Evolutionary conservation across 2,329 filamentous ascomycete genomes (phyloP).

Genomic region (Colletotrichum eleusines): DNA sequence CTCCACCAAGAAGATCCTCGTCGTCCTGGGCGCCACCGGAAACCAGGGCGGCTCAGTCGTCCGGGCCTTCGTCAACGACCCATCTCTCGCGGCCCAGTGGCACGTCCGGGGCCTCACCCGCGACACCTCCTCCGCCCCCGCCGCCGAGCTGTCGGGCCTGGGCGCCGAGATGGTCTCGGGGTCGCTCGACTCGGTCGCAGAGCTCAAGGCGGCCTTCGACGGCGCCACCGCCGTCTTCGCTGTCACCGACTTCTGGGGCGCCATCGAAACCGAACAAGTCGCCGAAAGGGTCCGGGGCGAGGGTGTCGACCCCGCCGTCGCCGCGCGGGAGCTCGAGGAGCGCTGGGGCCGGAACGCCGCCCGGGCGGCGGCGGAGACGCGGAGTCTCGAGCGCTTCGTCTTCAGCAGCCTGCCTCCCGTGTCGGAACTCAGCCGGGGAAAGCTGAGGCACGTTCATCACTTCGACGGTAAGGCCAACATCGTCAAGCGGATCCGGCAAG

Average conservation of each 20-base stretch:
- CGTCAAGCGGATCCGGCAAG: slow-evolving; percentile 2
- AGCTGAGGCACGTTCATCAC: slow-evolving; percentile 18
- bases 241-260: slow-evolving; percentile 68
- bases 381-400: slow-evolving; percentile 20
- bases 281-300: slow-evolving; percentile 41
- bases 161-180: slow-evolving; percentile 59
- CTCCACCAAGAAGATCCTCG: slow-evolving; percentile 14
- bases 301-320: slow-evolving; percentile 43
- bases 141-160: slow-evolving; percentile 53
- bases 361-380: slow-evolving; percentile 59
- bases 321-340: slow-evolving; percentile 61
- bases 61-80: slow-evolving; percentile 3
- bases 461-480: slow-evolving; percentile 30
- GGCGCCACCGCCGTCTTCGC: slow-evolving; percentile 65
- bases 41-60: slow-evolving; percentile 25
- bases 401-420: slow-evolving; percentile 22
- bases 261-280: slow-evolving; percentile 58
- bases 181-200: slow-evolving; percentile 56
- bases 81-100: not conserved
- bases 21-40: slow-evolving; percentile 18
- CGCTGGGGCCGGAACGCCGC: slow-evolving; percentile 66
- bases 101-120: slow-evolving; percentile 60
- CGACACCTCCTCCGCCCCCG: slow-evolving; percentile 55
- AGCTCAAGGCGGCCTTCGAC: slow-evolving; percentile 55
- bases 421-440: slow-evolving; percentile 5